Evolutionary conservation across 2,329 filamentous ascomycete species (phyloP).

Genomic region (Cadophora luteo-olivacea): DNA sequence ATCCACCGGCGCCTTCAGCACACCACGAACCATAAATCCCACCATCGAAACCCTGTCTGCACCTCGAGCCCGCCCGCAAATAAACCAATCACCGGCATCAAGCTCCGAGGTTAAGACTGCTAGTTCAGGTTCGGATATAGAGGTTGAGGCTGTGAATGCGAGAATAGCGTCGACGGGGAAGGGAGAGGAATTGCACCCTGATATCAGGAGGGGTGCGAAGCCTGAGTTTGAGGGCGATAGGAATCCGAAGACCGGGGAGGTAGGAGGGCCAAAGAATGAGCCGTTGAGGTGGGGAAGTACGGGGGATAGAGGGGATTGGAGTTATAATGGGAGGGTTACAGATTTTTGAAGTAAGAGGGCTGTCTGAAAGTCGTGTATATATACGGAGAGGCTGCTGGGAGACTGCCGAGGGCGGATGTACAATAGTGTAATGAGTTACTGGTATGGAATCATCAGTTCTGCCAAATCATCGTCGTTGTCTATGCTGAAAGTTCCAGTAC

Average conservation of each 20-base stretch:
- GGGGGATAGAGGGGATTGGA: slow-evolving; percentile 75
- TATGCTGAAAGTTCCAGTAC: not conserved
- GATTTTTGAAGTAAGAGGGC: slow-evolving; percentile 67
- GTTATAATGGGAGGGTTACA: slow-evolving; percentile 92
- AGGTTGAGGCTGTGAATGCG: slow-evolving; percentile 45
- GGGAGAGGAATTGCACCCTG: slow-evolving; percentile 71
- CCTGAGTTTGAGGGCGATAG: slow-evolving; percentile 93
- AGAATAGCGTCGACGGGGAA: slow-evolving; percentile 60
- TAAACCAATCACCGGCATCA: slow-evolving; percentile 55
- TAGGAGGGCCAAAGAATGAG: slow-evolving; percentile 97
- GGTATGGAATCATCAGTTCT: not conserved
- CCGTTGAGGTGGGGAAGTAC: slow-evolving; percentile 82
- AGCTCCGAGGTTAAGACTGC: slow-evolving; percentile 28
- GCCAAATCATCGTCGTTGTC: not conserved
- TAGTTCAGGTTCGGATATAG: slow-evolving; percentile 26
- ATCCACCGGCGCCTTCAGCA: slow-evolving; percentile 80
- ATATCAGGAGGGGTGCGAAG: slow-evolving; percentile 76
- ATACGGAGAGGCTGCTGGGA: not conserved
- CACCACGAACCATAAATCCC: slow-evolving; percentile 49
- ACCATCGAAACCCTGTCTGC: slow-evolving; percentile 26
- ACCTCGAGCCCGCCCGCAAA: slow-evolving; percentile 45
- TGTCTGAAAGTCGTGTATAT: not conserved
- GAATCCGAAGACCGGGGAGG: slow-evolving; percentile 93
- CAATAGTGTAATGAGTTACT: not conserved
- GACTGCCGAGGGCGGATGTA: not conserved